Evolutionary conservation across 371 early-diverging fungal species (phyloP), one percentile per base, ranked within the genome.

Genomic region (Parasitella parasitica): DNA sequence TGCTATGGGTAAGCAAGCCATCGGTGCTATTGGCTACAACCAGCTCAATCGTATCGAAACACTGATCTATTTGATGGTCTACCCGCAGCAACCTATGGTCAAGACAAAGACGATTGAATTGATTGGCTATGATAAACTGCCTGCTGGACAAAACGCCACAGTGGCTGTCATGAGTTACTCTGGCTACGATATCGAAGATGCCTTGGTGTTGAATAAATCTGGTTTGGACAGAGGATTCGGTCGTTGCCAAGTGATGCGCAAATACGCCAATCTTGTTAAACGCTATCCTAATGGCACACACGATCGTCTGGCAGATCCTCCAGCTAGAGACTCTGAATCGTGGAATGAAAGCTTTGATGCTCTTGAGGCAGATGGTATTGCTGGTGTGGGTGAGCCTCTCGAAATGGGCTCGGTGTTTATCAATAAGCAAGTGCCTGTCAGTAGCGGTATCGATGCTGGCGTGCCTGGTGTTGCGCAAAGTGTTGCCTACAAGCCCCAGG

Each of bases 1-100:
- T 74, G 99, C 99, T 74, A 99, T 99, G 99, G 99, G 99, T 73
- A 99, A 99, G 82, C 99, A 99, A 82, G 99, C 99, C 50, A 99
- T 99, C 59, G 99, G 99, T 30, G 91, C 94, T 18, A 97, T 98
- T 64, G 95, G 93, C 9, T 95, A 95, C 67, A 99, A 99, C 75
- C 95, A 97, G 72, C 77, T 96, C 62, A 89, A 91, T 61, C 91
- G 99, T 67, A 96, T 97, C 65, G 99, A 99, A 81, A 98, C 99
- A 2, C 77, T 97, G 51, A 85, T 97, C 38, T 95, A 99, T 77
- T 77, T 98, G 43, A 90, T 99, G 90, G 91, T 92, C 46, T 99
- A 99, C 75, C 95, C 99, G 30, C 98, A 99, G 73, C 93, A 96
- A 71, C 99, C 99, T 15, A 93, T 99, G 94, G 99, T 98, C 35